Evolutionary conservation across 148 eudicot genomes (phyloP), one percentile per base, ranked within the genome.

Genomic region (Amaranthus hypochondriacus): DNA sequence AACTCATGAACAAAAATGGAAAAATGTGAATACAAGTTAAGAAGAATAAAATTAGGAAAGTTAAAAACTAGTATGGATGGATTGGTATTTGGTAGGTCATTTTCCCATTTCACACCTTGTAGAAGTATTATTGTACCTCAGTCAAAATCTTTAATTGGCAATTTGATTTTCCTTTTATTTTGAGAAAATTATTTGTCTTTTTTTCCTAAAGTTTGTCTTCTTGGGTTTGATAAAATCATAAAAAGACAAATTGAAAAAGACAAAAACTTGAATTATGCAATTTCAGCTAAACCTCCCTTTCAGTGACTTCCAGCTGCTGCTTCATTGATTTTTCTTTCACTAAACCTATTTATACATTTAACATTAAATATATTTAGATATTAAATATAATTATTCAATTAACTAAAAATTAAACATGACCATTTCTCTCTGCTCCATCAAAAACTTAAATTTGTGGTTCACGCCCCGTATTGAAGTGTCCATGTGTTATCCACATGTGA

Each of bases 151-250:
- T 69, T 43, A 8, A 69, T 13, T 52, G 43, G 10, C 56, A 28
- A 28, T 11, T 8, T 47, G 50, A 4, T 61, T 21, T 72, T 28
- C 2, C 7, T 4, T 7, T 9, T 28, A 46, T 5, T 11, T 9
- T n/a, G 14, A 28, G 39, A 28, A 28, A 28, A 59, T 49, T 39
- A 0, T 6, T 53, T 13, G 2, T 62, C 64, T 53, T 8, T 44
- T 4, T 3, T 54, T 5, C 28, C 9, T 42, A 5, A 73, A 43
- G 50, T 50, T 73, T 72, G 68, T 68, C 46, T 62, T 62, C 18
- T 74, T 62, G 78, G 56, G 44, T 49, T 55, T 28, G 66, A 54
- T 42, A 57, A 75, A 55, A 78, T 74, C 82, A 79, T 70, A 63
- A 0, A 18, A 28, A 74, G 57, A 55, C 57, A 55, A 7, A 55